Conservation (phyloP, 208 protist genomes). For the Tritrichomonas foetus region DNA sequence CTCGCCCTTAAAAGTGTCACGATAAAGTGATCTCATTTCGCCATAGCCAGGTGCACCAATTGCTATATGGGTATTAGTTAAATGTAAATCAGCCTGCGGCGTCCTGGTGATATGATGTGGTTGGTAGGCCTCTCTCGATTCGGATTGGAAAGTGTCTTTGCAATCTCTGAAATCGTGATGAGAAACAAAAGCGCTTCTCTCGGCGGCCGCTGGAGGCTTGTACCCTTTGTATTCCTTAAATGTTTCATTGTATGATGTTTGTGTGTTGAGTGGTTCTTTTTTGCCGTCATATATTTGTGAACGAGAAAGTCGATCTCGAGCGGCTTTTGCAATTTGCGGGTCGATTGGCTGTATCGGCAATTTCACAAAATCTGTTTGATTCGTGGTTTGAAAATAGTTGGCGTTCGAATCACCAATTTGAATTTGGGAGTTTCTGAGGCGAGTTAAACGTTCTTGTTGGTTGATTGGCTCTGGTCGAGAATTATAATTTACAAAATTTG, state of each 20-base stretch:
- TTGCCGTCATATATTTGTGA: not conserved
- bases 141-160: not conserved
- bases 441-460: not conserved
- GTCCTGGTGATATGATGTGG: not conserved
- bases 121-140: not conserved
- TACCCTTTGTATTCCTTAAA: not conserved
- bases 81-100: not conserved
- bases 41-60: not conserved
- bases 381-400: not conserved
- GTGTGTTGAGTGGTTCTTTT: not conserved
- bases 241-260: not conserved
- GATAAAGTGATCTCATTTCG: not conserved
- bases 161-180: not conserved
- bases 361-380: not conserved
- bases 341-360: not conserved
- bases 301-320: not conserved
- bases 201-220: not conserved
- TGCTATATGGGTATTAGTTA: not conserved
- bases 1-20: not conserved
- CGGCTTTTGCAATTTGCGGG: not conserved
- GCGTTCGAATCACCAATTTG: not conserved
- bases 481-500: not conserved
- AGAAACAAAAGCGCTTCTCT: slow-evolving; percentile 15
- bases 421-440: not conserved
- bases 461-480: not conserved